Evolutionary conservation across 2,329 filamentous ascomycete species (phyloP), one percentile per base, ranked within the genome.

Genomic region (Graphilbum sp.): DNA sequence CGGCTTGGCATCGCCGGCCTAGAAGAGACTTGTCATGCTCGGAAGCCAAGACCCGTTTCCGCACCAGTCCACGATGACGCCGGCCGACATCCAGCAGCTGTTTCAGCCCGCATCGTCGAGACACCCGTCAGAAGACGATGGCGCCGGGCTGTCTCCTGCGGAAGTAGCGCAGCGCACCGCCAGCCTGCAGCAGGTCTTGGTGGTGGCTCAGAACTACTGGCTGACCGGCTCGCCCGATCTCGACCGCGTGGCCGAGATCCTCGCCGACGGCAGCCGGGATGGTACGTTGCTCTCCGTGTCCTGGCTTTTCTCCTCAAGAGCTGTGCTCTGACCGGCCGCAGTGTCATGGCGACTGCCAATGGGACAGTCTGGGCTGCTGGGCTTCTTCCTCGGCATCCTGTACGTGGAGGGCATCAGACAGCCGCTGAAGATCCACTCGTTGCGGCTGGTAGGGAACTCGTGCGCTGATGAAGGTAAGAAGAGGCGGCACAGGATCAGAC

Each of bases 401-500:
- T 53, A 54, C 5, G 49, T 51, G 0, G 52, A 60, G 4, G 54
- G 50, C 2, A 44, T 66, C 27, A 53, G 54, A 10, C 56, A 60
- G 24, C 49, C 57, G 1, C 55, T 75, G n/a, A 61, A 62, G 33
- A 57, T 69, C 8, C 72, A 77, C 39, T 54, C 64, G 8, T 55
- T 78, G 15, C 67, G 74, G 19, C 52, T 76, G 17, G 59, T 73
- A 15, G 74, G 73, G 13, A 79, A 79, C 50, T 68, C 69, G 10
- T 76, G 70, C 44, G 74, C 73, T 17, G 73, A 78, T 45, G 69
- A 67, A 45, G 63, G 67, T 67, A 51, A 24, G 21, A 5, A 11
- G 6, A 24, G 21, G 21, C 21, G 5, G 21, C 21, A n/a, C n/a
- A n/a, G n/a, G n/a, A n/a, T n/a, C n/a, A n/a, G n/a, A n/a, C n/a